These are phyloP conservation scores for Filosporella fistucella DNA, from an alignment of 495 filamentous ascomycete species.

Conservation along the genomic window DNA sequence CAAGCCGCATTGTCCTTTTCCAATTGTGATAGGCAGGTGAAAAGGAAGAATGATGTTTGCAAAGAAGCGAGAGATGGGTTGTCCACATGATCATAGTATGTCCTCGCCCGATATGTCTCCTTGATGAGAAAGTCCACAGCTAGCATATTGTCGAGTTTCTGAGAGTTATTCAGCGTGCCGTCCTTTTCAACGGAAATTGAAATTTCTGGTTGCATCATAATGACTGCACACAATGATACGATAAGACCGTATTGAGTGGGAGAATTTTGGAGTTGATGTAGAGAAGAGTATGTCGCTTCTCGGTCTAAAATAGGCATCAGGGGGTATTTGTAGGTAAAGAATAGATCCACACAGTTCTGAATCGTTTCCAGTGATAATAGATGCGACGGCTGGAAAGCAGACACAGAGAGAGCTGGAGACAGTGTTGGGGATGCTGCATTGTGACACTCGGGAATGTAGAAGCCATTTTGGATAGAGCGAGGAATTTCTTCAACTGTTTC, in stretches of 20 bases:
- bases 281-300: neutral
- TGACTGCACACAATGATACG: slow-evolving; percentile 10
- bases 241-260: slow-evolving; percentile 13
- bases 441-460: no score
- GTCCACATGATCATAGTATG: slow-evolving; percentile 7
- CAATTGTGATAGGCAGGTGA: slow-evolving; percentile 8
- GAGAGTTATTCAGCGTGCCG: no score
- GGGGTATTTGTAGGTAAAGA: slow-evolving; percentile 17
- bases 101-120: slow-evolving; percentile 8
- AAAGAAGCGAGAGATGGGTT: slow-evolving; percentile 4
- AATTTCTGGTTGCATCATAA: slow-evolving; percentile 7
- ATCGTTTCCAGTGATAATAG: slow-evolving; percentile 4
- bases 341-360: slow-evolving; percentile 14
- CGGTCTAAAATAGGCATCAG: slow-evolving; percentile 15
- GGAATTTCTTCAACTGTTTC: no score
- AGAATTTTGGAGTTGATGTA: slow-evolving; percentile 1
- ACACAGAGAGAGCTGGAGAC: no score
- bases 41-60: slow-evolving; percentile 35
- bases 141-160: neutral
- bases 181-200: neutral
- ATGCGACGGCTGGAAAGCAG: slow-evolving; percentile 14
- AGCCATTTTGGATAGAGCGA: no score
- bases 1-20: slow-evolving; percentile 14
- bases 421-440: no score
- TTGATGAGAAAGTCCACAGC: slow-evolving; percentile 6